Conservation (phyloP, 164 flowering plant genomes). For the Houttuynia cordata region DNA sequence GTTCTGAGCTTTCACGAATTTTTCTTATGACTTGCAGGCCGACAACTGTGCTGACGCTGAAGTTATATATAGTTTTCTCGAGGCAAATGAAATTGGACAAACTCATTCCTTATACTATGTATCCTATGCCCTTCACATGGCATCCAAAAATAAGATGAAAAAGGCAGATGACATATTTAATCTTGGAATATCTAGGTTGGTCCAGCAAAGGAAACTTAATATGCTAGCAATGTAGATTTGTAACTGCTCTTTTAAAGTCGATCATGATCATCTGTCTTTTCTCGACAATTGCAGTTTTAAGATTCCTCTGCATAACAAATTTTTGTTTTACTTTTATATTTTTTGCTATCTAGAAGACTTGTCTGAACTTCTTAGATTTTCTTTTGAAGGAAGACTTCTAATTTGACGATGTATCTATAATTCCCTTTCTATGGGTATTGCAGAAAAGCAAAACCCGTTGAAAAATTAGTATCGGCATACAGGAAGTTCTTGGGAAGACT, state of each 20-base stretch:
- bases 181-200: conserved; percentile 64
- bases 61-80: conserved; percentile 63
- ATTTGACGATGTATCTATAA: background rate
- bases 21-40: conserved; percentile 43
- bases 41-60: conserved; percentile 83
- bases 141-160: conserved; percentile 54
- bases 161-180: conserved; percentile 55
- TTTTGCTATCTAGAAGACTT: no score
- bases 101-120: conserved; percentile 57
- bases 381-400: background rate
- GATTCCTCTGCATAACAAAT: no score
- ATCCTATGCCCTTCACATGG: conserved; percentile 68
- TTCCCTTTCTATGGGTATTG: background rate
- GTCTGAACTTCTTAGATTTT: background rate
- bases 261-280: no score
- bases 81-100: conserved; percentile 69
- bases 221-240: background rate
- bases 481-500: conserved; percentile 61
- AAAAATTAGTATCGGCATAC: conserved; percentile 58
- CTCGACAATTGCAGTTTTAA: no score
- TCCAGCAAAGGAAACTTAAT: no score
- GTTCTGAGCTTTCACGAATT: background rate
- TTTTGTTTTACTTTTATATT: no score
- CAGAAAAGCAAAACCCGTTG: conserved; percentile 71
- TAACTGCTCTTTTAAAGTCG: no score